phyloP scores from a whole-genome alignment of 345 rosid species.

The Citrus australasica region DNA sequence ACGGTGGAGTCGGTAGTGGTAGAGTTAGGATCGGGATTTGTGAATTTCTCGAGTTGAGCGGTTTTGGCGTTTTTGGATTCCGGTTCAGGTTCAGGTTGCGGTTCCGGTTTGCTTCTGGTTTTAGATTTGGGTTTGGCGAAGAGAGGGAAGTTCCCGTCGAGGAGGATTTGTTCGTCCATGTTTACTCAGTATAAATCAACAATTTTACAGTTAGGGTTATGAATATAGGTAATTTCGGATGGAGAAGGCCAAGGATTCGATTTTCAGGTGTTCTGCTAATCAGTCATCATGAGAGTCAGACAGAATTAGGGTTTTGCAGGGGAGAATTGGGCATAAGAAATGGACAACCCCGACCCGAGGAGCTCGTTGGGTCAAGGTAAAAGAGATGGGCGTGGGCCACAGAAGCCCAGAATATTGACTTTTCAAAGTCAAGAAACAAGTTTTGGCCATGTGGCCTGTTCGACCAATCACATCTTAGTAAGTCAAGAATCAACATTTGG shows the following conservation, averaged over 20 bases:
- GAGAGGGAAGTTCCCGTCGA: conserved; percentile 47
- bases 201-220: neutral
- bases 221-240: neutral
- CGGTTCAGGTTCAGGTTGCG: conserved; percentile 6
- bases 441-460: no score
- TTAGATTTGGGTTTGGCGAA: conserved; percentile 38
- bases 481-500: no score
- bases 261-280: no score
- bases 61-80: neutral
- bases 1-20: conserved; percentile 10
- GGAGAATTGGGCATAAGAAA: no score
- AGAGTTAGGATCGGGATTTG: conserved; percentile 24
- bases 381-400: no score
- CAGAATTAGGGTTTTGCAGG: no score
- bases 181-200: neutral
- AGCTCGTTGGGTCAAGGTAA: no score
- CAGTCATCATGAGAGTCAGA: no score
- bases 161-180: conserved; percentile 25
- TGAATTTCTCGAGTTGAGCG: conserved; percentile 24
- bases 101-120: conserved; percentile 10
- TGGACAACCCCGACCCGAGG: no score
- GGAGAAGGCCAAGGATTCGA: neutral
- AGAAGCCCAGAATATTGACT: no score
- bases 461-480: no score
- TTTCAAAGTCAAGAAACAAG: no score